Percentiles rank a stretch among this genome's conserved stretches.
These are phyloP conservation scores for Zymoseptoria brevis DNA, from an alignment of 2,329 filamentous ascomycete genomes.

Conservation along the genomic window DNA sequence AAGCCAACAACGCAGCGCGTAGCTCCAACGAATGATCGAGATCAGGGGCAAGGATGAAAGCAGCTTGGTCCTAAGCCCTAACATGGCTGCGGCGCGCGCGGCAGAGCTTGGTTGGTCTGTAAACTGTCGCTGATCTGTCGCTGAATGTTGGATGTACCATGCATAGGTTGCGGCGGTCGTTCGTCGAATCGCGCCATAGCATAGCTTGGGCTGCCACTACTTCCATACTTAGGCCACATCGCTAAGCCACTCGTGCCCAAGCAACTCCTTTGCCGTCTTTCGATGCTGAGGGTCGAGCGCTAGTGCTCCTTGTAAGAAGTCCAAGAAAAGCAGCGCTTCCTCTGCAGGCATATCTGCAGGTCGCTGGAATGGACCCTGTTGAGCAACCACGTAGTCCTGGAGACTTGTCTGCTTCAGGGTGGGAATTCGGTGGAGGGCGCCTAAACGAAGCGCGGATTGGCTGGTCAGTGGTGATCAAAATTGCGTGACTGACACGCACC, in stretches of 20 bases:
- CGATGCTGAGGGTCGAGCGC: constrained; percentile 4
- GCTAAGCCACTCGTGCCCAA: constrained; percentile 7
- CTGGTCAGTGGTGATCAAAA: neutral
- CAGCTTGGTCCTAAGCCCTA: too few species aligned
- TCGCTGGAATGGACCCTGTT: constrained; percentile 1
- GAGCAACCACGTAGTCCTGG: neutral
- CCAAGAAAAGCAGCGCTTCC: constrained; percentile 7
- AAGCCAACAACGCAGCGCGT: too few species aligned
- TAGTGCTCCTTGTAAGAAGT: constrained; percentile 9
- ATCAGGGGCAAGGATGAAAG: too few species aligned
- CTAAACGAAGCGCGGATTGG: neutral
- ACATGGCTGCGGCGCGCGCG: too few species aligned
- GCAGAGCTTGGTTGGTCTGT: too few species aligned
- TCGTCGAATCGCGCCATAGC: too few species aligned
- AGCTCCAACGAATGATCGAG: too few species aligned
- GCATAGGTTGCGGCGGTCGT: too few species aligned
- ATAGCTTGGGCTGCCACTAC: too few species aligned
- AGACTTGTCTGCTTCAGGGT: neutral
- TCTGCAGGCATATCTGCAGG: constrained; percentile 3
- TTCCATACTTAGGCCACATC: neutral
- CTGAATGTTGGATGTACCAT: too few species aligned
- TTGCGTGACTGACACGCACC: neutral
- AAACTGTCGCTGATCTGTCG: too few species aligned
- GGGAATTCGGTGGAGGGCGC: neutral
- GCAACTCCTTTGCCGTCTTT: constrained; percentile 3